These are phyloP conservation scores for Pyropia yezoensis DNA, from an alignment of 23 red algal genomes.

Conservation along the genomic window DNA sequence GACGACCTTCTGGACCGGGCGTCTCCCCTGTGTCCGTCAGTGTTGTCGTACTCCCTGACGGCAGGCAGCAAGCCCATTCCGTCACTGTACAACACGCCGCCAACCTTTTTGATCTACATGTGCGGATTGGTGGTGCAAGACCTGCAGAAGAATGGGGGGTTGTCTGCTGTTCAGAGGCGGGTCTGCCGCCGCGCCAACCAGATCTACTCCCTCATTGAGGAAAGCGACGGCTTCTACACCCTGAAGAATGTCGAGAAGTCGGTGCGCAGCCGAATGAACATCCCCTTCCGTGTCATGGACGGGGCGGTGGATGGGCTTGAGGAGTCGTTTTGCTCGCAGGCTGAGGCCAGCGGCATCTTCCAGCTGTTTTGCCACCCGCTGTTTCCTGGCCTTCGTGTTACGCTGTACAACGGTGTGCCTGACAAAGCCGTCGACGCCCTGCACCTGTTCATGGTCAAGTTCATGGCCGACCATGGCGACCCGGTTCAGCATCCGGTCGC, in stretches of 20 bases:
- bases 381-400: constrained; percentile 32
- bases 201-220: constrained; percentile 23
- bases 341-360: constrained; percentile 18
- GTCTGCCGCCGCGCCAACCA: constrained; percentile 11
- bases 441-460: constrained; percentile 30
- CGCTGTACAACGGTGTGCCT: constrained; percentile 43
- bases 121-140: constrained; percentile 32
- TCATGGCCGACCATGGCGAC: constrained; percentile 11
- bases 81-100: constrained; percentile 41
- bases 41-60: constrained; percentile 27
- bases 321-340: constrained; percentile 35
- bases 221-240: constrained; percentile 29
- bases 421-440: constrained; percentile 19
- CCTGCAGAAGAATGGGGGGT: constrained; percentile 22
- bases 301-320: constrained; percentile 16
- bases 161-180: constrained; percentile 14
- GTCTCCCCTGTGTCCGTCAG: constrained; percentile 26
- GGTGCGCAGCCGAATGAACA: constrained; percentile 41
- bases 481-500: neutral
- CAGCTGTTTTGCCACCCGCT: constrained; percentile 49
- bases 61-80: constrained; percentile 34
- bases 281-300: constrained; percentile 30
- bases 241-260: constrained; percentile 12
- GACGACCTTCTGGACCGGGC: constrained; percentile 11
- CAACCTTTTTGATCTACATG: constrained; percentile 56